These are phyloP conservation scores for Xerocomus nothofagi DNA, from an alignment of 1,284 basidiomycete species.

Conservation along the genomic window DNA sequence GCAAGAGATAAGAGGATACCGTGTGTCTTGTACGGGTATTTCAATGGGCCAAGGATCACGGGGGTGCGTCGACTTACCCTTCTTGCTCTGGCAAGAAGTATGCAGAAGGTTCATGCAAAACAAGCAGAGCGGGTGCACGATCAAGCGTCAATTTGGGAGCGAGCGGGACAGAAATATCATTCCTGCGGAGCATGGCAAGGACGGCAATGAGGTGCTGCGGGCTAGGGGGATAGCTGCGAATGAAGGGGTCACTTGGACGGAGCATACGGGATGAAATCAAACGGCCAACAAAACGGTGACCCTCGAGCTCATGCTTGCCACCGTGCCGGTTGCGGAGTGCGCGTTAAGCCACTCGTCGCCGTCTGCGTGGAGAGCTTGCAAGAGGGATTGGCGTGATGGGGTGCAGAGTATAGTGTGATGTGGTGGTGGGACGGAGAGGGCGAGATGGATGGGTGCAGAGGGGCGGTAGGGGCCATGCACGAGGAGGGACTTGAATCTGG, in stretches of 20 bases:
- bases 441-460: conserved; percentile 57
- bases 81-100: conserved; percentile 48
- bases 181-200: conserved; percentile 51
- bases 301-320: conserved; percentile 43
- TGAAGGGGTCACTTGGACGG: conserved; percentile 13
- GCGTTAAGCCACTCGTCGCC: conserved; percentile 56
- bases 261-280: conserved; percentile 8
- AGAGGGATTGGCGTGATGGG: conserved; percentile 46
- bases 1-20: conserved; percentile 35
- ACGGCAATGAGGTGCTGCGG: conserved; percentile 56
- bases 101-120: conserved; percentile 63
- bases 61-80: conserved; percentile 23
- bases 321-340: conserved; percentile 46
- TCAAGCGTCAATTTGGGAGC: conserved; percentile 44
- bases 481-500: conserved; percentile 48
- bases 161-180: conserved; percentile 21
- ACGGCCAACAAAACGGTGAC: conserved; percentile 56
- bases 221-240: conserved; percentile 62
- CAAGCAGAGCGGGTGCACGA: conserved; percentile 50
- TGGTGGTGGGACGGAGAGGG: conserved; percentile 45
- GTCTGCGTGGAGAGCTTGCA: conserved; percentile 44
- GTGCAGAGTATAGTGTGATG: conserved; percentile 50
- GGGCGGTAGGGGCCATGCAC: conserved; percentile 54
- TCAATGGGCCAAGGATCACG: neutral
- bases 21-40: conserved; percentile 26